Evolutionary conservation across 2,329 filamentous ascomycete species (phyloP).

Genomic region (Sordariomycetes sp.): DNA sequence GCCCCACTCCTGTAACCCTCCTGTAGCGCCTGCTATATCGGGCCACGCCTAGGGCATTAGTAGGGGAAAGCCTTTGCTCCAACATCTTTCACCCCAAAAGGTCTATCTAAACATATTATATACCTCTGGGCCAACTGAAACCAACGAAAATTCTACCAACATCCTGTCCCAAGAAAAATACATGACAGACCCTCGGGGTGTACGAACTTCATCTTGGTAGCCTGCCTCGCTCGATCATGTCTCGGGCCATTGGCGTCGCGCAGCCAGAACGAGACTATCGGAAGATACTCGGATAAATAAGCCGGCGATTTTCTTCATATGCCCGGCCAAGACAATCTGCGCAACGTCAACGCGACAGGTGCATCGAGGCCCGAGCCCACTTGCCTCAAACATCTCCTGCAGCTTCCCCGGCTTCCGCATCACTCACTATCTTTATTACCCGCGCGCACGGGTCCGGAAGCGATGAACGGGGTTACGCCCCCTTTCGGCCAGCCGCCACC

Average conservation of each 20-base stretch:
- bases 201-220: too few species aligned
- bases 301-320: background rate
- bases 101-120: too few species aligned
- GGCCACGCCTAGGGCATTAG: too few species aligned
- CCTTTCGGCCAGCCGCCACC: slow-evolving; percentile 37
- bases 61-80: too few species aligned
- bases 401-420: background rate
- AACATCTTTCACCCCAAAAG: too few species aligned
- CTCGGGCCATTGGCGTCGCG: background rate
- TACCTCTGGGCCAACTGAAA: too few species aligned
- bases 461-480: slow-evolving; percentile 47
- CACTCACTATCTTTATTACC: background rate
- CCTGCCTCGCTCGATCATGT: background rate
- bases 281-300: background rate
- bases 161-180: too few species aligned
- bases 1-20: too few species aligned
- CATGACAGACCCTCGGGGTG: too few species aligned
- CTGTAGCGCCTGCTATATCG: too few species aligned
- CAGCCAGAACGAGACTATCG: background rate
- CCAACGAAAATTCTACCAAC: too few species aligned
- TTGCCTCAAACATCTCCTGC: background rate
- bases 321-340: background rate
- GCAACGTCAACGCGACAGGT: background rate
- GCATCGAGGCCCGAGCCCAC: background rate
- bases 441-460: slow-evolving; percentile 3